Conservation (phyloP, 23 red algal genomes). For the Cyanidioschyzon merolae region DNA sequence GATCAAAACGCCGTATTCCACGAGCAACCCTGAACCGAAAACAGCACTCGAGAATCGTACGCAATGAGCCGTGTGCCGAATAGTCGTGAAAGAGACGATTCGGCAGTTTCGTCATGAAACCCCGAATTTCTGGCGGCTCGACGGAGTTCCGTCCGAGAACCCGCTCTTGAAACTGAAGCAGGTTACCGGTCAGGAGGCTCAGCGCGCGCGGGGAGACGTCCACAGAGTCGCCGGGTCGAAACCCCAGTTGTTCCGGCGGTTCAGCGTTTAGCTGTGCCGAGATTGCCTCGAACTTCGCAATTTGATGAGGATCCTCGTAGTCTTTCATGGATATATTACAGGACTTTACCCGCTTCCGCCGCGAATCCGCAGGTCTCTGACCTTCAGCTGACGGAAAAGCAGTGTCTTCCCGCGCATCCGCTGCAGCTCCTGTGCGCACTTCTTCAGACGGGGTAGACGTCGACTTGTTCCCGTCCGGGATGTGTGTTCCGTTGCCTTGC, state of each 20-base stretch:
- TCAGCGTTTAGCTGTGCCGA: background rate
- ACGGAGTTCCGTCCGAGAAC: conserved; percentile 38
- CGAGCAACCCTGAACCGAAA: conserved; percentile 50
- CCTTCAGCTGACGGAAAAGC: background rate
- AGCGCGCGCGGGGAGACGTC: conserved; percentile 61
- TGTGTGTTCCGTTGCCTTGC: background rate
- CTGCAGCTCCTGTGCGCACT: background rate
- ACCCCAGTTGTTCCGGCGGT: background rate
- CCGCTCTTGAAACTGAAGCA: conserved; percentile 51
- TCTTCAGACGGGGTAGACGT: background rate
- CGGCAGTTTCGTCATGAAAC: conserved; percentile 55
- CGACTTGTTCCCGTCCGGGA: background rate
- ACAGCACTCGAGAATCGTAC: conserved; percentile 46
- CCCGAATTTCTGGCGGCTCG: background rate
- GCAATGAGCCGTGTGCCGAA: conserved; percentile 27
- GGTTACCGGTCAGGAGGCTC: conserved; percentile 40
- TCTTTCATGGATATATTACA: conserved; percentile 1
- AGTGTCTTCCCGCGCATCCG: background rate
- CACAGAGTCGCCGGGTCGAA: conserved; percentile 26
- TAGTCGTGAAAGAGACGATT: conserved; percentile 52
- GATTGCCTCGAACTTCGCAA: conserved; percentile 15
- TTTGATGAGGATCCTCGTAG: conserved; percentile 11
- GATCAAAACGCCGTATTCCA: conserved; percentile 58
- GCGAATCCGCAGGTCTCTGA: background rate
- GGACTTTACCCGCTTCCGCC: background rate